Percentiles rank a stretch among this genome's conserved stretches.
Conservation (phyloP, 257 asterid genomes). For the Solanum clarkiae region DNA sequence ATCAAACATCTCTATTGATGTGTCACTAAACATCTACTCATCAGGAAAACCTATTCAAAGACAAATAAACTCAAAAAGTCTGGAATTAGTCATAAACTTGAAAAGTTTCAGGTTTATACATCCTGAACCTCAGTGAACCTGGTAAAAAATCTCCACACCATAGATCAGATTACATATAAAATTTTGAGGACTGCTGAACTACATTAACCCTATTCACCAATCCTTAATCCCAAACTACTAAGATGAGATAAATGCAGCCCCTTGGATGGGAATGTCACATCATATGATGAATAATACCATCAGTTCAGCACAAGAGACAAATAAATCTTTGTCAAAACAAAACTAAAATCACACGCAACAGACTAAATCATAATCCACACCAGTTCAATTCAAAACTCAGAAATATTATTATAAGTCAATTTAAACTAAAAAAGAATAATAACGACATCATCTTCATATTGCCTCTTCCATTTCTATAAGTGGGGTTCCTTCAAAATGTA, state of each 20-base stretch:
- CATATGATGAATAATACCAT: background rate
- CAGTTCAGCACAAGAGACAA: background rate
- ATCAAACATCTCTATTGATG: background rate
- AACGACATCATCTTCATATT: background rate
- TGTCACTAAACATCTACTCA: background rate
- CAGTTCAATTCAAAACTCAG: background rate
- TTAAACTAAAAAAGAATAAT: background rate
- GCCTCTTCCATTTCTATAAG: background rate
- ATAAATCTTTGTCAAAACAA: background rate
- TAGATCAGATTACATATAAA: background rate
- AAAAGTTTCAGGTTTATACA: background rate
- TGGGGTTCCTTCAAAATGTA: background rate
- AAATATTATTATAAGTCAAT: background rate
- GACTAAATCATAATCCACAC: background rate
- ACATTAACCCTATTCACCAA: background rate
- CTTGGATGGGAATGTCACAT: background rate
- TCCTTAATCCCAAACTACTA: background rate
- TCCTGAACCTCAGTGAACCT: background rate
- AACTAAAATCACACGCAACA: background rate
- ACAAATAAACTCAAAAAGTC: background rate
- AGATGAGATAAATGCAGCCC: background rate
- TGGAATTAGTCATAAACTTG: background rate
- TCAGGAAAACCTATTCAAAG: background rate
- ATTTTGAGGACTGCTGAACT: background rate
- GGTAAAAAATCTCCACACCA: background rate